Percentiles rank a stretch among this genome's conserved stretches.
Conservation (phyloP, 495 filamentous ascomycete genomes). For the Talaromyces thailandensis region DNA sequence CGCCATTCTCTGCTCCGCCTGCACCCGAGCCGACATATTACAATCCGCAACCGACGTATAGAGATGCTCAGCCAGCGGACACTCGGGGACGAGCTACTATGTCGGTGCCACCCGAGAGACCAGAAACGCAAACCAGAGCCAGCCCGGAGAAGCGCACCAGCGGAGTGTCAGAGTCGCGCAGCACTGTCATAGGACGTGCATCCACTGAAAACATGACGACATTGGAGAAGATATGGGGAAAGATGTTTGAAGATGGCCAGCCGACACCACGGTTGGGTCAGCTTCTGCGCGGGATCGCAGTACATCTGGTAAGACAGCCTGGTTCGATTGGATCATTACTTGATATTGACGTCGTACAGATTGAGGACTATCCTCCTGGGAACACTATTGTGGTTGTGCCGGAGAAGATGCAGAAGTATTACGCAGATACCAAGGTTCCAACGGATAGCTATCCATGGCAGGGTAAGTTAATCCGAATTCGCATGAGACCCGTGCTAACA, state of each 20-base stretch:
- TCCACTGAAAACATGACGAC: constrained; percentile 47
- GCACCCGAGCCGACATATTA: constrained; percentile 10
- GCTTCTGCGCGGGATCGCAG: constrained; percentile 68
- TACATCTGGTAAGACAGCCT: constrained; percentile 56
- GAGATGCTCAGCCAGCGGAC: constrained; percentile 7
- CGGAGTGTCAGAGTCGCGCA: constrained; percentile 22
- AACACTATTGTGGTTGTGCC: constrained; percentile 74
- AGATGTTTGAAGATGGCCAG: constrained; percentile 61
- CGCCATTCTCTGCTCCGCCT: constrained; percentile 13
- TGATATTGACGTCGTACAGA: constrained; percentile 38
- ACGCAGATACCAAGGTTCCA: constrained; percentile 52
- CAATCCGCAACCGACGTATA: constrained; percentile 6
- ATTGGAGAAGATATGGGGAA: constrained; percentile 66
- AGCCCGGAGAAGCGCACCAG: constrained; percentile 12
- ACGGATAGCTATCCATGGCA: constrained; percentile 62
- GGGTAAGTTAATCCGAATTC: no score
- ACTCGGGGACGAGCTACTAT: not conserved
- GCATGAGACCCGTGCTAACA: no score
- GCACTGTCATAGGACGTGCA: constrained; percentile 27
- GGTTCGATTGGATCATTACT: not conserved
- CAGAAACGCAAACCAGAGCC: constrained; percentile 17
- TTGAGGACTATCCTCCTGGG: constrained; percentile 66
- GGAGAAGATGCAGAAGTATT: constrained; percentile 72
- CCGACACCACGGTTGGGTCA: constrained; percentile 60
- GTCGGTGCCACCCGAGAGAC: constrained; percentile 9